Base-by-base conservation (phyloP, 2,329 filamentous ascomycete species). In the Claviceps sp. region DNA sequence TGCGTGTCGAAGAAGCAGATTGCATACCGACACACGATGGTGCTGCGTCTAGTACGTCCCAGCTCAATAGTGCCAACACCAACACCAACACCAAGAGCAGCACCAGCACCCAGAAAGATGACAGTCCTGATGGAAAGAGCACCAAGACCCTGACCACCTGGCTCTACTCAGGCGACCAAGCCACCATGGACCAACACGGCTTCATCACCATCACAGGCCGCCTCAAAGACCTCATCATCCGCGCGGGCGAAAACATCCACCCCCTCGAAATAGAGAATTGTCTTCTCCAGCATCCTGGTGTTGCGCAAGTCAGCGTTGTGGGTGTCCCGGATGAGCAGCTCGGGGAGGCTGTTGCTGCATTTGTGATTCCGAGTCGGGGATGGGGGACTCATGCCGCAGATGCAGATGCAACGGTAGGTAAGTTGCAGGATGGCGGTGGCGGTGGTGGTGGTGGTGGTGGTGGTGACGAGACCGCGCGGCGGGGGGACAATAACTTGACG, bases 101-200 rank as follows among this genome's bases (percentile, higher is more conserved):
- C 26, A 34, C 30, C 30, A 34, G 30, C 30, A 34, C 9, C 30
- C 4, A 34, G 11, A 3, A 34, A 34, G 30, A 34, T 1, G 30
- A 34, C 30, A 9, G 30, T 11, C 30, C 30, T 34, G 24, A 26
- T 26, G 30, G 11, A 4, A 34, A 34, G 30, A 11, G 30, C 30
- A 34, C 3, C 30, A 34, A 34, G 30, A 22, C 22, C 22, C 22
- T 22, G 22, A 34, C 30, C 30, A 63, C 85, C 18, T 97, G 91
- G 91, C 93, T 97, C 85, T 75, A 86, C 67, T 94, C 86, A 0
- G 93, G 93, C 20, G 93, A 98, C 62, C 91, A 97, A 71, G 93
- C 89, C 2, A 71, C 73, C 50, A 94, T 97, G 78, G 88, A 94
- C 55, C 73, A 69, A 4, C 76, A 89, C 30, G 93, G 91, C 2